Evolutionary conservation across 805 yeast species (phyloP).

Genomic region (Yamadazyma philogaea): DNA sequence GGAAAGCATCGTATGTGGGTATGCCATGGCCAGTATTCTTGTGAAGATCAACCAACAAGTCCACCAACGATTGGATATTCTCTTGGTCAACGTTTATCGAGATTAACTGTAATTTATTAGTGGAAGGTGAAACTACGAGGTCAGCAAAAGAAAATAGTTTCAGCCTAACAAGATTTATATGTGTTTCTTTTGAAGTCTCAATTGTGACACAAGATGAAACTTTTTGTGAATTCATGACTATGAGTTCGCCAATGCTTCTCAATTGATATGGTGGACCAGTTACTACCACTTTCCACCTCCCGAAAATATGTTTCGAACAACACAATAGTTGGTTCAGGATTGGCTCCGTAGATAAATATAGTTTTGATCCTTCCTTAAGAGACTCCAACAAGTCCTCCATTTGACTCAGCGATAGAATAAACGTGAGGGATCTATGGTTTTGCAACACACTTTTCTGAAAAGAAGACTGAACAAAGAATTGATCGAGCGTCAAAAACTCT

Average conservation of each 20-base stretch:
- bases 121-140: constrained; percentile 1
- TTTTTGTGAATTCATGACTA: neutral
- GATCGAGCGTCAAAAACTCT: neutral
- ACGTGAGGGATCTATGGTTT: neutral
- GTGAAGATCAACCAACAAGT: neutral
- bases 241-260: neutral
- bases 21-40: neutral
- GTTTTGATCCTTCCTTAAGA: neutral
- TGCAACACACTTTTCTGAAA: neutral
- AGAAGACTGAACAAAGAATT: neutral
- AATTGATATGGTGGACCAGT: neutral
- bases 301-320: neutral
- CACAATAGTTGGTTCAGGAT: neutral
- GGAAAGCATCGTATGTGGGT: neutral
- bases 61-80: neutral
- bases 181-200: neutral
- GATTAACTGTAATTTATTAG: neutral
- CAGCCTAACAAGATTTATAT: neutral
- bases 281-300: constrained; percentile 1
- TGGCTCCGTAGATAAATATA: neutral
- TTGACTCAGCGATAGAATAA: neutral
- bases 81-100: neutral
- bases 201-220: neutral
- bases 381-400: neutral
- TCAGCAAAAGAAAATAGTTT: neutral